These are phyloP conservation scores for Warburgia ugandensis DNA, from an alignment of 164 flowering plant genomes.

Conservation along the genomic window DNA sequence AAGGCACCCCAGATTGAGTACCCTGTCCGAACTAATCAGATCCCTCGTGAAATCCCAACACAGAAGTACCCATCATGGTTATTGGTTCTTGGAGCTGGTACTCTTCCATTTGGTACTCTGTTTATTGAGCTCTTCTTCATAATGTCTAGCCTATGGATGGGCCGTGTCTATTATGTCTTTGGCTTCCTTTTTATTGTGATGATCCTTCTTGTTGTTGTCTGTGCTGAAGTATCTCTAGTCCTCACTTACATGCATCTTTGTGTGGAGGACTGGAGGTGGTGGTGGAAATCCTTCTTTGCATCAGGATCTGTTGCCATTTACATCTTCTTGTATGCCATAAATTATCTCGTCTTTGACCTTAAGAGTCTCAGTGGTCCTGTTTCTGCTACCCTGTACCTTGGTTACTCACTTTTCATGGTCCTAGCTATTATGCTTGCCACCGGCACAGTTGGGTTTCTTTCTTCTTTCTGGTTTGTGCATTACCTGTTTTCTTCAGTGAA, in stretches of 20 bases:
- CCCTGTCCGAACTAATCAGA: slow-evolving; percentile 81
- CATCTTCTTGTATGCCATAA: slow-evolving; percentile 76
- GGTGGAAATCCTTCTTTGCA: slow-evolving; percentile 97
- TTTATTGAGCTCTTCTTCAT: slow-evolving; percentile 91
- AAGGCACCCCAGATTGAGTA: slow-evolving; percentile 74
- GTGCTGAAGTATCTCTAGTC: slow-evolving; percentile 83
- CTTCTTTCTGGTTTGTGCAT: slow-evolving; percentile 87
- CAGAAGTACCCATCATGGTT: slow-evolving; percentile 87
- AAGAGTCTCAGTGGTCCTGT: slow-evolving; percentile 78
- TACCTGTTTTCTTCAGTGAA: slow-evolving; percentile 81
- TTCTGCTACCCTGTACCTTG: slow-evolving; percentile 73
- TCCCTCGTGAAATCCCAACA: slow-evolving; percentile 78
- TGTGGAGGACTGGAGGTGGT: slow-evolving; percentile 88
- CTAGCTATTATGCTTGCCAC: slow-evolving; percentile 75
- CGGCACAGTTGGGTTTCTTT: slow-evolving; percentile 77
- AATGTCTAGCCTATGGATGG: slow-evolving; percentile 92
- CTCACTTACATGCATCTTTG: slow-evolving; percentile 89
- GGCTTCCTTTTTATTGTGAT: slow-evolving; percentile 68
- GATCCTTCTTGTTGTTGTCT: slow-evolving; percentile 74
- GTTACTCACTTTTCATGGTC: slow-evolving; percentile 78
- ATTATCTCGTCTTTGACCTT: slow-evolving; percentile 75
- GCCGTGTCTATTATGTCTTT: slow-evolving; percentile 80
- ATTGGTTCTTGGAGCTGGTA: slow-evolving; percentile 85
- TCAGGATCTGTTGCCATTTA: slow-evolving; percentile 84
- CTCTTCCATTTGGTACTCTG: slow-evolving; percentile 83